Evolutionary conservation across 202 grass and related monocot species (phyloP).

Genomic region (Hordeum pubiflorum): DNA sequence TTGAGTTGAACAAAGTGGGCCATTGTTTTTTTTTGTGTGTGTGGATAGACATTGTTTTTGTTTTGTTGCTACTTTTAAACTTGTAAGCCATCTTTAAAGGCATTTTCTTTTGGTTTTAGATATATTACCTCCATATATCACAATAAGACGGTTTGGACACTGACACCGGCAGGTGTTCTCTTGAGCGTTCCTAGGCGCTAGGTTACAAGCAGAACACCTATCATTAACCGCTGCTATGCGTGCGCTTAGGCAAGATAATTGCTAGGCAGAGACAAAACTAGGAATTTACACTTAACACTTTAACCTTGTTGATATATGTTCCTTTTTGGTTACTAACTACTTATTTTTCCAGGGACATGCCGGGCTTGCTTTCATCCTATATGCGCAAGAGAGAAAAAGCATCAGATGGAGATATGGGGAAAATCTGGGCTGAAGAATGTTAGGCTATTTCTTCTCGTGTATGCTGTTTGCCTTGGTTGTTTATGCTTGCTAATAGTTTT

Average conservation of each 20-base stretch:
- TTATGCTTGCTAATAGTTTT: constrained; percentile 16
- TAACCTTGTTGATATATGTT: neutral
- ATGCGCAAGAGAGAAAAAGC: constrained; percentile 80
- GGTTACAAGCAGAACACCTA: neutral
- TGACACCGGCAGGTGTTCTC: neutral
- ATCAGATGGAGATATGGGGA: constrained; percentile 99
- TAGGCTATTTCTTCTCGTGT: constrained; percentile 38
- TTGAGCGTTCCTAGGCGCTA: neutral
- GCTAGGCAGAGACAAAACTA: neutral
- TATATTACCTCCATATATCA: neutral
- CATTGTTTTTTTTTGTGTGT: neutral
- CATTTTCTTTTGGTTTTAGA: neutral
- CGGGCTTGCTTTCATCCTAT: constrained; percentile 89
- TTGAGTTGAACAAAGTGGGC: neutral
- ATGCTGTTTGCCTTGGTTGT: constrained; percentile 10
- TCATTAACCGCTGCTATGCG: neutral
- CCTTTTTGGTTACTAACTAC: constrained; percentile 4
- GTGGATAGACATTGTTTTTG: neutral
- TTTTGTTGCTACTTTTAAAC: neutral
- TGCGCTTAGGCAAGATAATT: neutral
- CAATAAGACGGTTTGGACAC: neutral
- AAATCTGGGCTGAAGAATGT: constrained; percentile 77
- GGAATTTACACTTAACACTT: neutral
- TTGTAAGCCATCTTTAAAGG: neutral
- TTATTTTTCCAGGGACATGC: constrained; percentile 77